Evolutionary conservation across 192 early-diverging fungal species (phyloP), one percentile per base, ranked within the genome.

Genomic region (Podila epigama): DNA sequence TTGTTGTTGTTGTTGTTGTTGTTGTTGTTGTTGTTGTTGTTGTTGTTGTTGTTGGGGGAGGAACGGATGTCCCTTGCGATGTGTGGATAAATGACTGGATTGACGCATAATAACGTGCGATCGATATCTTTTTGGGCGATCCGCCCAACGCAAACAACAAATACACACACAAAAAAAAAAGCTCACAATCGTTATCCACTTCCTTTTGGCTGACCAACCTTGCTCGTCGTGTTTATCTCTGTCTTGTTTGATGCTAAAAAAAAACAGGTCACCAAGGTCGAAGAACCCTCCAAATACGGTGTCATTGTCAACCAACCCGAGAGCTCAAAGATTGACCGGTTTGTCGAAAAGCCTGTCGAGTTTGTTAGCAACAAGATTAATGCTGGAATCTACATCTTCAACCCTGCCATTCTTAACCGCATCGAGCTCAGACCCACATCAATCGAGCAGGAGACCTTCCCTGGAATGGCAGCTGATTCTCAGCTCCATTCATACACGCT

Each of bases 361-460:
- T 99, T 92, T 81, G 95, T 99, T 58, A 90, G 92, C 56, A 97
- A 98, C 87, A 93, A 96, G 84, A 98, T 99, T 84, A 99, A 99
- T 77, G 97, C 96, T 56, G 98, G 98, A 63, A 94, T 99, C 70
- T 99, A 99, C 83, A 95, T 99, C 56, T 97, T 99, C 81, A 97
- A 89, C 86, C 94, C 97, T 18, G 63, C 84, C 60, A 90, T 99
- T 44, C 82, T 99, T 57, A 81, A 95, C 63, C 90, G 98, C 67
- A 99, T 99, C 75, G 89, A 91, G 85, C 89, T 95, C 68, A 90
- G 89, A 77, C 98, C 98, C 33, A 98, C 95, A 18, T 97, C 96
- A 29, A 99, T 99, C 69, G 98, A 99, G 82, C 97, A 95, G 82
- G 97, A 98, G 71, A 87, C 97, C 13, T 99, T 99, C 89, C 98